phyloP scores from a whole-genome alignment of 1,139 yeast genomes.

The Nakaseomyces sp. region DNA sequence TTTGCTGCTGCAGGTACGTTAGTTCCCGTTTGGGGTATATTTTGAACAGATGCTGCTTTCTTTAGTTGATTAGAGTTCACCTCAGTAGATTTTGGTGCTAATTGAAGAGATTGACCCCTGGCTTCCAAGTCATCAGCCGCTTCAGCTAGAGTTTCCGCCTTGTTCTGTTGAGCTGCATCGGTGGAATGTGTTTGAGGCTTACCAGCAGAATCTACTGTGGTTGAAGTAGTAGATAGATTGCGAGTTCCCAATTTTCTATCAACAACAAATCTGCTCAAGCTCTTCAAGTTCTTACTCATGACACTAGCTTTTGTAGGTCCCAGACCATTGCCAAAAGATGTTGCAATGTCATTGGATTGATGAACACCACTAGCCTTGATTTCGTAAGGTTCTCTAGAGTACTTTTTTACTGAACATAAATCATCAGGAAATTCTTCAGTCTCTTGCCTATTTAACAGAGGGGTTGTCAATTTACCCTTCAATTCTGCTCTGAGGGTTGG shows the following conservation, averaged over 20 bases:
- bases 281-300: slow-evolving; percentile 26
- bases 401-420: slow-evolving; percentile 20
- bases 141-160: slow-evolving; percentile 3
- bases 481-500: slow-evolving; percentile 5
- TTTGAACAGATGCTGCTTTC: background rate
- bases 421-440: slow-evolving; percentile 31
- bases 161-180: slow-evolving; percentile 5
- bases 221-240: slow-evolving; percentile 2
- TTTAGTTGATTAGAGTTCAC: background rate
- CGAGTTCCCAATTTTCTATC: slow-evolving; percentile 25
- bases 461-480: slow-evolving; percentile 5
- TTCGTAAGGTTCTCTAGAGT: slow-evolving; percentile 25
- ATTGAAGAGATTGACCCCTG: background rate
- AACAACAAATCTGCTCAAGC: slow-evolving; percentile 28
- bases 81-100: background rate
- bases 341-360: slow-evolving; percentile 29
- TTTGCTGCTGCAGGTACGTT: background rate
- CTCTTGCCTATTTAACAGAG: slow-evolving; percentile 25
- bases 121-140: background rate
- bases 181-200: slow-evolving; percentile 6
- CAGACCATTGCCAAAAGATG: slow-evolving; percentile 30
- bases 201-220: background rate
- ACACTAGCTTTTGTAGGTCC: slow-evolving; percentile 32
- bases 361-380: slow-evolving; percentile 33
- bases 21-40: background rate